A percentile compares a stretch with the other conserved stretches of the same genome.
phyloP scores from a whole-genome alignment of 2,329 filamentous ascomycete genomes.

The Aspergillus nomiae region DNA sequence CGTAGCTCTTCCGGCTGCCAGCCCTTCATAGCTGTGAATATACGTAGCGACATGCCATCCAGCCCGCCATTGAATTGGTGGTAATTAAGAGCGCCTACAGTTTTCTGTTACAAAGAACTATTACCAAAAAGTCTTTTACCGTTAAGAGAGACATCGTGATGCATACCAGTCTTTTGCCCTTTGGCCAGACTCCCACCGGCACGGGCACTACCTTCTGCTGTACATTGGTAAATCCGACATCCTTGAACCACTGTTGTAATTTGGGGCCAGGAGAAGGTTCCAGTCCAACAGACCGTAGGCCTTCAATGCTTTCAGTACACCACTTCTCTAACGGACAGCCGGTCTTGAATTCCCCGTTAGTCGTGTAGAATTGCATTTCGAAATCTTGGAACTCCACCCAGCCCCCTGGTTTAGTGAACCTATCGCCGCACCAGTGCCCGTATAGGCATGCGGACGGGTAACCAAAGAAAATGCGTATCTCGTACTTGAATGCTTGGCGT shows the following conservation, averaged over 20 bases:
- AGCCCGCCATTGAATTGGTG: constrained; percentile 8
- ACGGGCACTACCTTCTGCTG: constrained; percentile 5
- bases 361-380: constrained; percentile 7
- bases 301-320: background rate
- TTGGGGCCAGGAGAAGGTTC: background rate
- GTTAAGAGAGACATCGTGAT: background rate
- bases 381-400: constrained; percentile 16
- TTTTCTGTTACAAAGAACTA: background rate
- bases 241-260: background rate
- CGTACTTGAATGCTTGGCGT: constrained; percentile 5
- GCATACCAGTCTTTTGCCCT: constrained; percentile 9
- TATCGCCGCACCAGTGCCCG: too few relatives aligned
- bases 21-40: constrained; percentile 6
- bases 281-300: background rate
- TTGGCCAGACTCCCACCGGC: constrained; percentile 11
- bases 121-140: background rate
- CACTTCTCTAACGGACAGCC: background rate
- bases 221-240: constrained; percentile 9
- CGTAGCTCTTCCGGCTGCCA: constrained; percentile 10
- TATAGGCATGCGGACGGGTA: background rate
- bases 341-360: background rate
- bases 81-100: constrained; percentile 9
- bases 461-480: background rate
- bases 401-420: constrained; percentile 8
- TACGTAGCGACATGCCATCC: constrained; percentile 6